Evolutionary conservation across 768 basidiomycete genomes (phyloP).

Genomic region (Tylopilus subfusipes): DNA sequence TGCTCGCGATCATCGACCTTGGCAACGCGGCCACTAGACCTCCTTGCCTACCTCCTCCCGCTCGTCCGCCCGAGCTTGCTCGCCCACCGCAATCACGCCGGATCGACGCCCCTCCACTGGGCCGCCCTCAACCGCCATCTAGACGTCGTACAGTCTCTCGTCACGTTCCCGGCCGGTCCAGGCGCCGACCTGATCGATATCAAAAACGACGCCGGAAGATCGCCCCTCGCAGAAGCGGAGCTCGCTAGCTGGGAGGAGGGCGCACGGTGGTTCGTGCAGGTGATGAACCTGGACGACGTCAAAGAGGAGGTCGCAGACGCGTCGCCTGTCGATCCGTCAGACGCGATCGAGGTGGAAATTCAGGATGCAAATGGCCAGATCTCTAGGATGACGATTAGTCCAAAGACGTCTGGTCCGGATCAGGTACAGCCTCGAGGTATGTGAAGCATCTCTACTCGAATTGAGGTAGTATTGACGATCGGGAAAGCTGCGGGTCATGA

Average conservation of each 20-base stretch:
- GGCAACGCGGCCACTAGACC: slow-evolving; percentile 45
- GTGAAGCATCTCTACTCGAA: background rate
- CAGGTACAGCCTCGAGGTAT: background rate
- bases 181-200: slow-evolving; percentile 70
- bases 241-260: slow-evolving; percentile 80
- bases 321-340: slow-evolving; percentile 26
- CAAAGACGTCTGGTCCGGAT: background rate
- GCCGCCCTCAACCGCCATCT: slow-evolving; percentile 84
- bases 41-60: slow-evolving; percentile 72
- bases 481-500: background rate
- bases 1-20: background rate
- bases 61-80: slow-evolving; percentile 51
- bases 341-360: slow-evolving; percentile 64
- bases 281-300: slow-evolving; percentile 68
- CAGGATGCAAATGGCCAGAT: slow-evolving; percentile 68
- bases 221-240: slow-evolving; percentile 82
- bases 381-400: slow-evolving; percentile 55
- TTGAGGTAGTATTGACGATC: background rate
- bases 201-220: slow-evolving; percentile 68
- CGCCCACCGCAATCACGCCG: slow-evolving; percentile 59
- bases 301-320: slow-evolving; percentile 29
- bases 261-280: slow-evolving; percentile 74
- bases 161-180: slow-evolving; percentile 53
- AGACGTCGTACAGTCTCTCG: slow-evolving; percentile 52
- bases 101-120: slow-evolving; percentile 91